Evolutionary conservation across 768 basidiomycete species (phyloP), one percentile per base, ranked within the genome.

Genomic region (Rhodotorula toruloides): DNA sequence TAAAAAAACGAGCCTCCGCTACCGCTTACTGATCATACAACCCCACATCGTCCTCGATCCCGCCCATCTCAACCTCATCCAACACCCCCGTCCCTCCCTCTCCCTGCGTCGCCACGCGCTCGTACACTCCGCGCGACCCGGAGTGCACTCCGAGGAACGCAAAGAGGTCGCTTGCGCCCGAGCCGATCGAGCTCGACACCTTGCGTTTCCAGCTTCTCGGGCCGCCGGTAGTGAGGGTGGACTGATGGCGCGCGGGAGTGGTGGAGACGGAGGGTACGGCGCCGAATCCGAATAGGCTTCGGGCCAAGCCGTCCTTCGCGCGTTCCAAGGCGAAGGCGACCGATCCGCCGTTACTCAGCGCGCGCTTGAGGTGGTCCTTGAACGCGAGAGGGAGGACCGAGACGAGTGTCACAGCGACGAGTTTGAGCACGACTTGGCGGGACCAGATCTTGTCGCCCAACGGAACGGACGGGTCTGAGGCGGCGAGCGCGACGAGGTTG

Each of bases 401-500:
- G 50, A 72, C 49, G 47, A 74, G 31, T 22, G 69, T 73, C 43
- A 72, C 72, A 36, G 71, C 60, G 42, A 72, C 71, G 52, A 75
- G 68, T 32, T 74, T 75, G 34, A 64, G 37, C 36, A 72, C 59
- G 49, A 75, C 65, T 29, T 62, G 68, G 34, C 50, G 52, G 13
- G 70, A 63, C 74, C 74, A 75, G 68, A 75, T 74, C 54, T 67
- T 63, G 70, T 71, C 59, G 36, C 60, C 53, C 37, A 74, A 63
- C 16, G 67, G 43, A 19, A 59, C 53, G 27, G 63, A 58, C 7
- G 70, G 62, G 56, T 65, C 72, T 3, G 70, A 60, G 2, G 68
- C 62, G 42, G 71, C 70, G 57, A 72, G 54, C 22, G 70, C 68
- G 48, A 75, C 64, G 58, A 75, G 54, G 19, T 70, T 62, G 32